These are phyloP conservation scores for Suillus subluteus DNA, from an alignment of 768 basidiomycete genomes.

Conservation along the genomic window DNA sequence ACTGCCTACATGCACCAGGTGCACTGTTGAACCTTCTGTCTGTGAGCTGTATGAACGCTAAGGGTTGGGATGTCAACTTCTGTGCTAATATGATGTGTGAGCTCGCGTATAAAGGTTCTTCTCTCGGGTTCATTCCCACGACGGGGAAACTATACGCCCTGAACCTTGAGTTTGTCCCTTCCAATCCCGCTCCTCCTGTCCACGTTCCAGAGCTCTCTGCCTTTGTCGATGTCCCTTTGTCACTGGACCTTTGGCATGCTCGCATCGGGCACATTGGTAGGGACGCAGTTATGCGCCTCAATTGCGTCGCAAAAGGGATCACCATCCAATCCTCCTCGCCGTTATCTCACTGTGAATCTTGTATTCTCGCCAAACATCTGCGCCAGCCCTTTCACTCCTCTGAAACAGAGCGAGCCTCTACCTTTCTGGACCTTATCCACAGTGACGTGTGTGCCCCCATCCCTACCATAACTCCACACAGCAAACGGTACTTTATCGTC, in stretches of 20 bases:
- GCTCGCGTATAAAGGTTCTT: rapidly evolving
- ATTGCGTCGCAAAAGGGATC: not conserved
- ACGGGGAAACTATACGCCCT: not conserved
- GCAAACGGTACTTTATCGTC: conserved; percentile 15
- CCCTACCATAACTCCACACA: conserved; percentile 8
- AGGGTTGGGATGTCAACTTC: not conserved
- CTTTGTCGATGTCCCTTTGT: not conserved
- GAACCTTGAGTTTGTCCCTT: not conserved
- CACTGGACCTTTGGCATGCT: not conserved
- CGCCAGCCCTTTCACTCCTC: not conserved
- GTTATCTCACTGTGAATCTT: not conserved
- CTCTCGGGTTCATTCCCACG: rapidly evolving
- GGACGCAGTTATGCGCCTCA: not conserved
- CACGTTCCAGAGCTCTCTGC: not conserved
- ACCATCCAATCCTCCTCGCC: rapidly evolving
- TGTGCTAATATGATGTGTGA: not conserved
- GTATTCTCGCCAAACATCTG: not conserved
- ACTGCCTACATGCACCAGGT: not conserved
- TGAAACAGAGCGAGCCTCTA: not conserved
- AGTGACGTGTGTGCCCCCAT: too few relatives aligned
- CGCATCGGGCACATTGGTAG: not conserved
- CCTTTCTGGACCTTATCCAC: too few relatives aligned
- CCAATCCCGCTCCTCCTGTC: not conserved
- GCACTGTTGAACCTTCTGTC: not conserved
- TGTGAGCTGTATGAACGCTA: not conserved